Conservation (phyloP, 768 basidiomycete species). For the Trichaptum fuscoviolaceum region DNA sequence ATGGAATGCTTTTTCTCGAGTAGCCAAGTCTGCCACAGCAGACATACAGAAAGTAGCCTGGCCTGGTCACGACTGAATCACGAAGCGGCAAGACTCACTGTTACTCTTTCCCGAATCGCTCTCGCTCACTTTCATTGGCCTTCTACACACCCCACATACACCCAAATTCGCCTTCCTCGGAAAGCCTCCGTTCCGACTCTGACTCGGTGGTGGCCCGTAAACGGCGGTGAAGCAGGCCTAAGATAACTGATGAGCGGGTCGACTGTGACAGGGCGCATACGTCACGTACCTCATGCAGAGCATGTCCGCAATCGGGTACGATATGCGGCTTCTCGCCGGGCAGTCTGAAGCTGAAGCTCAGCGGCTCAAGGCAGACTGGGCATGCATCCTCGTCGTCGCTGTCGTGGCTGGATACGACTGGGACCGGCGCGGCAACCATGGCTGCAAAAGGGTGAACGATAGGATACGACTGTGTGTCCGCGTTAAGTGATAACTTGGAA, state of each 20-base stretch:
- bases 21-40: no score
- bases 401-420: slow-evolving; percentile 66
- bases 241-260: slow-evolving; percentile 4
- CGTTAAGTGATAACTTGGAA: background rate
- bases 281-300: slow-evolving; percentile 81
- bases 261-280: slow-evolving; percentile 4
- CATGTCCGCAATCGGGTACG: slow-evolving; percentile 95
- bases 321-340: slow-evolving; percentile 98
- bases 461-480: slow-evolving; percentile 5
- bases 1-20: no score
- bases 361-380: slow-evolving; percentile 93
- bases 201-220: slow-evolving; percentile 79
- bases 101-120: slow-evolving; percentile 82
- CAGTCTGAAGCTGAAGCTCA: slow-evolving; percentile 87
- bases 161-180: slow-evolving; percentile 78
- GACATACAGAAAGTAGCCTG: no score
- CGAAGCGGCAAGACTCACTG: slow-evolving; percentile 52
- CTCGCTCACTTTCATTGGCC: slow-evolving; percentile 94
- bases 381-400: slow-evolving; percentile 84
- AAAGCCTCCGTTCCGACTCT: slow-evolving; percentile 43
- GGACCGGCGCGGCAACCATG: slow-evolving; percentile 61
- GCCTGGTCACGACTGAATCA: no score
- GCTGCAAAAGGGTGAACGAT: slow-evolving; percentile 49
- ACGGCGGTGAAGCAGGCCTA: slow-evolving; percentile 96
- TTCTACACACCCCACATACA: slow-evolving; percentile 93